Percentiles rank a stretch among this genome's conserved stretches.
Conservation (phyloP, 345 rosid genomes). For the Litchi chinensis region DNA sequence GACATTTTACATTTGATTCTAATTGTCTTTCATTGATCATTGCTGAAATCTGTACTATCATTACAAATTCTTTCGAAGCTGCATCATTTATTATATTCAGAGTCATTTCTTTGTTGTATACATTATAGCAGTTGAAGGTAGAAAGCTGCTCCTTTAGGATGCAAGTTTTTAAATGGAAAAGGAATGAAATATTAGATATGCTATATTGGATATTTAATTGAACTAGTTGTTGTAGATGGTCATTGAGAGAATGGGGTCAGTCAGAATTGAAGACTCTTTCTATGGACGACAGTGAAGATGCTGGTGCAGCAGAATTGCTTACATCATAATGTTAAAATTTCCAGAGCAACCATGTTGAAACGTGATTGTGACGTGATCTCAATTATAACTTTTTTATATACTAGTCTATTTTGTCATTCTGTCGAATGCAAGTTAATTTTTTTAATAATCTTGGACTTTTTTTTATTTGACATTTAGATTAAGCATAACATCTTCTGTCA, state of each 20-base stretch:
- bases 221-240: not conserved
- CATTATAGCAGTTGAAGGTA: not conserved
- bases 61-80: not conserved
- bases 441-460: not conserved
- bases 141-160: not conserved
- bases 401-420: not conserved
- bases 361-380: not conserved
- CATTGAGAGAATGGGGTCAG: constrained; percentile 1
- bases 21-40: not conserved
- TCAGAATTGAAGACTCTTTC: not conserved
- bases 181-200: too few relatives aligned
- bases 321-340: not conserved
- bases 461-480: not conserved
- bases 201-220: not conserved
- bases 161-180: too few relatives aligned
- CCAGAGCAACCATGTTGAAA: not conserved
- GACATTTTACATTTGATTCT: not conserved
- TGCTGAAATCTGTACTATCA: not conserved
- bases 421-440: too few relatives aligned
- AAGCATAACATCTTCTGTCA: not conserved
- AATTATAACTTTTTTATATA: not conserved
- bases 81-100: not conserved
- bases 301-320: not conserved
- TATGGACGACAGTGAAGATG: not conserved
- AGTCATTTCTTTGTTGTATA: not conserved